phyloP scores from a whole-genome alignment of 73 alveolate species.

The Breviolum minutum region DNA sequence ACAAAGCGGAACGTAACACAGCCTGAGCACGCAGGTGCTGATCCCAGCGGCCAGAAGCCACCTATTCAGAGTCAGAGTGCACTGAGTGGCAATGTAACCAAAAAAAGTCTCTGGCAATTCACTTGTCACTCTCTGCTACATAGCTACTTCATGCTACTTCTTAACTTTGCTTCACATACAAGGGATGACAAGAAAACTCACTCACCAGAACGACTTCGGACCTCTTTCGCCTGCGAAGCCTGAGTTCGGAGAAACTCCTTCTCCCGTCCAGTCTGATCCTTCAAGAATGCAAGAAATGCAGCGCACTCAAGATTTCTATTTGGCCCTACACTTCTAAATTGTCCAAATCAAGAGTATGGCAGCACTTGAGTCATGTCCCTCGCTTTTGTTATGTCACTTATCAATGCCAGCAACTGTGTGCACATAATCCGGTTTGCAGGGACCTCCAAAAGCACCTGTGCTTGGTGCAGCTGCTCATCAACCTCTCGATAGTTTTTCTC shows the following conservation, averaged over 20 bases:
- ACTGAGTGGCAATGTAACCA: no score
- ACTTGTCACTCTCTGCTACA: no score
- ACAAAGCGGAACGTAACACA: neutral
- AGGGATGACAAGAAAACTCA: neutral
- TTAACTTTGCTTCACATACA: no score
- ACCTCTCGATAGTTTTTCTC: constrained; percentile 89
- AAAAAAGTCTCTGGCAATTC: no score
- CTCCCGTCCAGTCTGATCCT: constrained; percentile 88
- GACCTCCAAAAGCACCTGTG: constrained; percentile 66
- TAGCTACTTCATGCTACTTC: no score
- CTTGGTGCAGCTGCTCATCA: constrained; percentile 88
- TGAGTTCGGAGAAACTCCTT: constrained; percentile 72
- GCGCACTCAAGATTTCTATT: neutral
- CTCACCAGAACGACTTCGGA: neutral
- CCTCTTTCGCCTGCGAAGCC: constrained; percentile 87
- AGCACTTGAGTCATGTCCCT: neutral
- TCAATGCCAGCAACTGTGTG: no score
- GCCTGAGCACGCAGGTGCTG: constrained; percentile 60
- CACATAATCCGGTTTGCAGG: neutral
- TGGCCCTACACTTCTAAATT: neutral
- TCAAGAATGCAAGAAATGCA: neutral
- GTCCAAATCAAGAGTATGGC: no score
- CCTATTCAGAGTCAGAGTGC: neutral
- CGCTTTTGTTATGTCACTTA: no score
- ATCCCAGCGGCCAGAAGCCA: constrained; percentile 43